Evolutionary conservation across 139 green algal genomes (phyloP), one percentile per base, ranked within the genome.

Genomic region (Desmodesmus armatus): DNA sequence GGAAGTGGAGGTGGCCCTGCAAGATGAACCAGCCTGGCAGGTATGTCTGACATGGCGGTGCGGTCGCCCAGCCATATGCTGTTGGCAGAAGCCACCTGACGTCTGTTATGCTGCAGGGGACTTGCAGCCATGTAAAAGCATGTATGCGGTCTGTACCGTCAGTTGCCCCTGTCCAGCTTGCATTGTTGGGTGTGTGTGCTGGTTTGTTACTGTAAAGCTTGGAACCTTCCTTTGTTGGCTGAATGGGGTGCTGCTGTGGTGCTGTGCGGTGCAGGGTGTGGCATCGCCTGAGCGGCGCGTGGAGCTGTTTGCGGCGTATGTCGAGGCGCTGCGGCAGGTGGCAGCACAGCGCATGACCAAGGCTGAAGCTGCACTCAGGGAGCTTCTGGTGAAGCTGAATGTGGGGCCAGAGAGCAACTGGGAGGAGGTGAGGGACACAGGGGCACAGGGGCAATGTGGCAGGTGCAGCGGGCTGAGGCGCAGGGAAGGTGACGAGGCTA

Each of bases 231-330:
- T 72, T n/a, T n/a, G n/a, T n/a, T n/a, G n/a, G n/a, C n/a, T n/a
- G n/a, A n/a, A n/a, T n/a, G n/a, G n/a, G n/a, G 17, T 53, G 69
- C 69, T 47, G 69, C 69, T 25, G 25, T 62, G 41, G 21, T 21
- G 73, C 40, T 7, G n/a, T n/a, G n/a, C 43, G 15, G 21, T 67
- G 72, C 69, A 75, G 55, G 72, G 23, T 27, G 55, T 87, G 27
- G 2, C 29, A 5, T 40, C 44, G 2, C 37, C 78, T 2, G 60
- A 19, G 31, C 84, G 75, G 15, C 73, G 63, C 29, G 78, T 65
- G 27, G 73, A 91, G 87, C 80, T 91, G 60, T 87, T 89, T 43
- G 78, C 87, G 21, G 83, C 87, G 23, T 88, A 87, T 66, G 23
- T 63, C 9, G 71, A 79, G 33, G 82, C 82, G 0, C 66, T 79